Base-by-base conservation (phyloP, 2,329 filamentous ascomycete genomes). In the Neonectria punicea region DNA sequence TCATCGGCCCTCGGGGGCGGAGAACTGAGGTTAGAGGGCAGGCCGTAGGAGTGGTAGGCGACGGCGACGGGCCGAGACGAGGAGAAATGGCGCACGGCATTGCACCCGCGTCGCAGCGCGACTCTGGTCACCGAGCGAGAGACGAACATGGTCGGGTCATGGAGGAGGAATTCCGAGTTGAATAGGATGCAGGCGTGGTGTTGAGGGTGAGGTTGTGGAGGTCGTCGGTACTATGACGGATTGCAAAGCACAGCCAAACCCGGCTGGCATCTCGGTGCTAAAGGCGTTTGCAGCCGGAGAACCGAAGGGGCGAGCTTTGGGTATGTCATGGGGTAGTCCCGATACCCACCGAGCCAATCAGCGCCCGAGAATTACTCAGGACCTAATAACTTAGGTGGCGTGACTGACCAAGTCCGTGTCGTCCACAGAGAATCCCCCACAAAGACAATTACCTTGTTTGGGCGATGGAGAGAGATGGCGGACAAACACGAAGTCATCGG, bases 41-140 rank as follows among this genome's bases (percentile, higher is more conserved):
- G 79, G 16, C 84, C 78, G 68, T 88, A 87, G 55, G 85, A 81
- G 68, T 87, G 85, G 76, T 86, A 88, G 58, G 82, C 77, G 39
- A 74, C 61, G 51, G 74, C 73, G 56, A 70, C 70, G 36, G 72
- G 65, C 69, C 71, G 66, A n/a, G 78, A 71, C 1, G 78, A 75
- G 63, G 81, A 82, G 73, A 82, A 82, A 55, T 81, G 82, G 63
- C 83, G 82, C 66, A 79, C 61, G 16, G 80, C 66, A 66, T 76
- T 80, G 70, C 80, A 78, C 58, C 79, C 77, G 50, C 78, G 78
- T 66, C 81, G 81, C 69, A 79, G 71, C 70, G 80, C 80, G 67
- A 79, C 74, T 69, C 80, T 73, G 75, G 81, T 77, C 76, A 81
- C 73, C 65, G 79, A 79, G 72, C 76, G 70, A 71, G 80, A 75